Evolutionary conservation across 768 basidiomycete genomes (phyloP), one percentile per base, ranked within the genome.

Genomic region (Holtermanniella nyarrowii): DNA sequence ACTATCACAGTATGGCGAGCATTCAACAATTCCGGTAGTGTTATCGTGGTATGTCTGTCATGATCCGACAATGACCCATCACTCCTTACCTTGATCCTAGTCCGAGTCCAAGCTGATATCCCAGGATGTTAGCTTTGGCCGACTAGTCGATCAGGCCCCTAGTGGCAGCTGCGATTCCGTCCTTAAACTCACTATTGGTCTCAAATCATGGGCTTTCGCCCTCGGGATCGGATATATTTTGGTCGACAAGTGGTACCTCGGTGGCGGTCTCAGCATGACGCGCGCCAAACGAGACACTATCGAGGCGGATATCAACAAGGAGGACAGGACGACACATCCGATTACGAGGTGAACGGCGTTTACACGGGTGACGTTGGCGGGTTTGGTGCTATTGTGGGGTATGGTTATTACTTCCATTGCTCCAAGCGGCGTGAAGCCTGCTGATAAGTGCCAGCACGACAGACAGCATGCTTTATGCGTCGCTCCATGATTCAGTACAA

Each of bases 161-260:
- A 26, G 43, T 18, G 31, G 48, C 25, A 39, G 31, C 4, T 53
- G 48, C 46, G 22, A 20, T 39, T 39, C 41, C 40, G 52, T 53
- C 23, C 26, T 53, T 13, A 53, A 53, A 21, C 13, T 48, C 4
- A 47, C 25, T 2, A 48, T 53, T 24, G 46, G 37, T 11, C 24
- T 53, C 46, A 53, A 53, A 26, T 23, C 52, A 16, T 42, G 25
- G 31, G 52, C 52, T 1, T 53, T 53, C 26, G 24, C 14, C 46
- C 45, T 53, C 21, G 52, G 45, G 21, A 22, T 41, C 7, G 3
- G 20, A 11, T 53, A 42, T 25, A 42, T 48, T 21, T 23, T 24
- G 13, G 21, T 42, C 26, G 37, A 42, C 42, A 11, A 16, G 10
- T 22, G 39, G 20, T 48, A 48, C 23, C 16, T 48, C 18, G 54